Evolutionary conservation across 2,329 filamentous ascomycete genomes (phyloP).

Genomic region (Xylariaceae sp.): DNA sequence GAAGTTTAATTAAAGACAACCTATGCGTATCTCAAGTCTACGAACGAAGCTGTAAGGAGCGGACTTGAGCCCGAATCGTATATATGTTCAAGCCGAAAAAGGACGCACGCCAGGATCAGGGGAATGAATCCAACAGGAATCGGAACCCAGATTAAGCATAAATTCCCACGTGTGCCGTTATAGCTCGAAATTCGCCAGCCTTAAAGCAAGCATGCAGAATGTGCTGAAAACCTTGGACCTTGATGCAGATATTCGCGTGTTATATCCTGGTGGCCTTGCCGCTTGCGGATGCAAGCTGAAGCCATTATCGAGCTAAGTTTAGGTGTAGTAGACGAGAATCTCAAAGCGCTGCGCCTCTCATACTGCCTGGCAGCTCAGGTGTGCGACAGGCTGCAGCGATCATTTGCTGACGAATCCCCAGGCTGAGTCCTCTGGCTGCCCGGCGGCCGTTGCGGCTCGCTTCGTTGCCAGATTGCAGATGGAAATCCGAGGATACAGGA

Average conservation of each 20-base stretch:
- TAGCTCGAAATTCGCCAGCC: neutral
- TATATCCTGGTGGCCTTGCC: neutral
- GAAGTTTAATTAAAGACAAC: too few relatives aligned
- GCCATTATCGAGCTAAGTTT: neutral
- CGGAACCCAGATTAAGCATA: constrained; percentile 5
- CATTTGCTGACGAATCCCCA: constrained; percentile 11
- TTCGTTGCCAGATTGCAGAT: constrained; percentile 9
- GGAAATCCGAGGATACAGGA: constrained; percentile 5
- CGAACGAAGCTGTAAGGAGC: neutral
- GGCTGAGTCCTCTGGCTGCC: neutral
- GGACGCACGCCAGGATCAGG: neutral
- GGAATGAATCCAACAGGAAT: neutral
- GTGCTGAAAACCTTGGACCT: neutral
- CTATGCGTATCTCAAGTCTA: too few relatives aligned
- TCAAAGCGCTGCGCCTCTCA: constrained; percentile 5
- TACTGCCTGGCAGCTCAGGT: constrained; percentile 12
- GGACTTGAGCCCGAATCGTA: neutral
- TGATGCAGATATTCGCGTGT: constrained; percentile 3
- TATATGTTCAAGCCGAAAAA: neutral
- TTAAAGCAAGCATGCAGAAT: neutral
- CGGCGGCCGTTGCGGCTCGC: neutral
- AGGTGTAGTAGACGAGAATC: neutral
- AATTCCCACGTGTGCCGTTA: constrained; percentile 8
- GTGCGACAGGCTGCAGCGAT: neutral
- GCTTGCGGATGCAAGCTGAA: neutral